phyloP scores from a whole-genome alignment of 768 basidiomycete genomes.

The Mycena vulgaris region DNA sequence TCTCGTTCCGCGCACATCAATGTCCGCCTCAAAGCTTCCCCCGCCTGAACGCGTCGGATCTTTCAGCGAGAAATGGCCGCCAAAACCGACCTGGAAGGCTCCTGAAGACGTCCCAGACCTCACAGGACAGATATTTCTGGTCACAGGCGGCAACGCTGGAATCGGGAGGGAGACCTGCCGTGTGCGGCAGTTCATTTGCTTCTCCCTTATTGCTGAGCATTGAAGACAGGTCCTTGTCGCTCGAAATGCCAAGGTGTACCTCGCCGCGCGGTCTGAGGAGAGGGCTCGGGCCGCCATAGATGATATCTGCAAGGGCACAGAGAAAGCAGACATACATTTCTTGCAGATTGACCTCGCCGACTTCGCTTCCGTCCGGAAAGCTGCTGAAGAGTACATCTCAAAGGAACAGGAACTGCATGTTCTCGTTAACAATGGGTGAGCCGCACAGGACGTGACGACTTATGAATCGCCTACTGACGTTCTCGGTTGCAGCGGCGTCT shows the following conservation, averaged over 20 bases:
- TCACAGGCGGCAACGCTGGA: slow-evolving; percentile 47
- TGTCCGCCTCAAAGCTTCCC: slow-evolving; percentile 31
- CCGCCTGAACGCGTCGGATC: slow-evolving; percentile 35
- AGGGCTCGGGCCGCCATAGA: slow-evolving; percentile 57
- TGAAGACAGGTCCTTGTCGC: slow-evolving; percentile 51
- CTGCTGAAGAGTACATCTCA: slow-evolving; percentile 50
- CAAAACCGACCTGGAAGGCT: slow-evolving; percentile 44
- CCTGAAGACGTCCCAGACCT: slow-evolving; percentile 52
- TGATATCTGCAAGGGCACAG: slow-evolving; percentile 57
- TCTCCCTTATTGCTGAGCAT: slow-evolving; percentile 2
- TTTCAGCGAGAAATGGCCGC: slow-evolving; percentile 43
- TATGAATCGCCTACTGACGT: background rate
- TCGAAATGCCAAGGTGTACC: slow-evolving; percentile 66
- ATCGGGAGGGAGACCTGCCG: slow-evolving; percentile 44
- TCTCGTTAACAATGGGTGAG: slow-evolving; percentile 54
- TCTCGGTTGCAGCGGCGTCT: slow-evolving; percentile 46
- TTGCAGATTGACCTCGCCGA: slow-evolving; percentile 55
- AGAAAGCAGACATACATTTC: slow-evolving; percentile 55
- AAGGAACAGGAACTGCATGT: slow-evolving; percentile 50
- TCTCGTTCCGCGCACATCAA: background rate
- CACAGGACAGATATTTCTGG: slow-evolving; percentile 50
- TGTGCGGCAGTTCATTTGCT: slow-evolving; percentile 18
- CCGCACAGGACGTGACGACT: background rate
- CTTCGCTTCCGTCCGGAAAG: slow-evolving; percentile 47
- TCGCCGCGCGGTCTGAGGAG: slow-evolving; percentile 53